Conservation (phyloP, 2,329 filamentous ascomycete genomes). For the Aspergillus ustus region DNA sequence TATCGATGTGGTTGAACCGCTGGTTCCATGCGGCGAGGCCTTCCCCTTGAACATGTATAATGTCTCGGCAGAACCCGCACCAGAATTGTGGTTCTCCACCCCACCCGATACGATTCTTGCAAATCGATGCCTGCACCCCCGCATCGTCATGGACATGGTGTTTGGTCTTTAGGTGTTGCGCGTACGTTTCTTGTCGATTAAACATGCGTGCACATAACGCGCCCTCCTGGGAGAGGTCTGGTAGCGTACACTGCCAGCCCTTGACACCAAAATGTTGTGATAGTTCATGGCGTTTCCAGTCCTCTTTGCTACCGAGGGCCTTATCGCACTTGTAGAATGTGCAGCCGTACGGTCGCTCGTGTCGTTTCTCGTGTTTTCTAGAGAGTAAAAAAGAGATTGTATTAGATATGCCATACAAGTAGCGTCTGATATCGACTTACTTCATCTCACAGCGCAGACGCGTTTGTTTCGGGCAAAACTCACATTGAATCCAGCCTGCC, state of each 20-base stretch:
- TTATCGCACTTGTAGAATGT: slow-evolving; percentile 73
- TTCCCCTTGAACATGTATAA: slow-evolving; percentile 57
- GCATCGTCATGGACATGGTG: slow-evolving; percentile 47
- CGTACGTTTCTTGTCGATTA: slow-evolving; percentile 63
- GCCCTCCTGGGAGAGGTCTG: slow-evolving; percentile 27
- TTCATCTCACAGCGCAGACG: slow-evolving; percentile 44
- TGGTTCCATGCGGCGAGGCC: slow-evolving; percentile 63
- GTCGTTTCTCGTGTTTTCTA: slow-evolving; percentile 84
- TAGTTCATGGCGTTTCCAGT: slow-evolving; percentile 91
- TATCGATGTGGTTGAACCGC: slow-evolving; percentile 75
- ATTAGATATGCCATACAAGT: background rate
- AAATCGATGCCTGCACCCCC: slow-evolving; percentile 41
- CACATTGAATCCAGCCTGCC: slow-evolving; percentile 36
- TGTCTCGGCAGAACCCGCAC: slow-evolving; percentile 78
- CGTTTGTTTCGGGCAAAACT: slow-evolving; percentile 36
- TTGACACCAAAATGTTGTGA: slow-evolving; percentile 75
- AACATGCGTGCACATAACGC: slow-evolving; percentile 62
- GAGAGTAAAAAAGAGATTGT: background rate
- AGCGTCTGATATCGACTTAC: slow-evolving; percentile 26
- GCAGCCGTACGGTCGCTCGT: slow-evolving; percentile 80
- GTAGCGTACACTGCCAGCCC: slow-evolving; percentile 70
- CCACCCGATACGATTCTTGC: slow-evolving; percentile 64
- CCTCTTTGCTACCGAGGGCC: slow-evolving; percentile 86
- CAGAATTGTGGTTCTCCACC: slow-evolving; percentile 73
- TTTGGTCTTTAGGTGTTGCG: slow-evolving; percentile 61